These are phyloP conservation scores for Alternaria sp. DNA, from an alignment of 2,329 filamentous ascomycete species.

Conservation along the genomic window DNA sequence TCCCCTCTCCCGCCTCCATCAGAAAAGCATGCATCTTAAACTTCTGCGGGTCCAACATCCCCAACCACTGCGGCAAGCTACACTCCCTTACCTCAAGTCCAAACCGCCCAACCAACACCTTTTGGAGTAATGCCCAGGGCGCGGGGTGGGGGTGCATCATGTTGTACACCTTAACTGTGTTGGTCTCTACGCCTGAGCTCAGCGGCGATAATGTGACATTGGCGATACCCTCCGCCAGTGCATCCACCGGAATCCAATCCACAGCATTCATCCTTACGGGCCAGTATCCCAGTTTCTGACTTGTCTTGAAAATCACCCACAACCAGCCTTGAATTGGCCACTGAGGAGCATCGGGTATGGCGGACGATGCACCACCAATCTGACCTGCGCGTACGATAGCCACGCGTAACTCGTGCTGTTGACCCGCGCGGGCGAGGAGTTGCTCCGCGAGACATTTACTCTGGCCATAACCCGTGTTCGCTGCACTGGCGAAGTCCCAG, in stretches of 20 bases:
- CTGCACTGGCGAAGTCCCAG: neutral
- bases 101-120: neutral
- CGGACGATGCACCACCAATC: neutral
- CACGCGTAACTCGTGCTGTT: neutral
- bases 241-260: neutral
- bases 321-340: neutral
- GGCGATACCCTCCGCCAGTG: neutral
- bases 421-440: neutral
- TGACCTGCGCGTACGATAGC: neutral
- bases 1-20: neutral
- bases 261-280: neutral
- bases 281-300: neutral
- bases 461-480: neutral
- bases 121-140: neutral
- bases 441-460: neutral
- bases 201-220: neutral
- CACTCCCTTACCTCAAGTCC: neutral
- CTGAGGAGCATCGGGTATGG: neutral
- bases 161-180: neutral
- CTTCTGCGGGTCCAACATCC: neutral
- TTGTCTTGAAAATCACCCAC: neutral
- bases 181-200: too few species aligned
- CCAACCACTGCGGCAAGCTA: neutral
- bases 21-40: neutral
- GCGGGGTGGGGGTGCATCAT: slow-evolving; percentile 2